These are phyloP conservation scores for Tillandsia leiboldiana DNA, from an alignment of 176 grass and related monocot genomes.

Conservation along the genomic window DNA sequence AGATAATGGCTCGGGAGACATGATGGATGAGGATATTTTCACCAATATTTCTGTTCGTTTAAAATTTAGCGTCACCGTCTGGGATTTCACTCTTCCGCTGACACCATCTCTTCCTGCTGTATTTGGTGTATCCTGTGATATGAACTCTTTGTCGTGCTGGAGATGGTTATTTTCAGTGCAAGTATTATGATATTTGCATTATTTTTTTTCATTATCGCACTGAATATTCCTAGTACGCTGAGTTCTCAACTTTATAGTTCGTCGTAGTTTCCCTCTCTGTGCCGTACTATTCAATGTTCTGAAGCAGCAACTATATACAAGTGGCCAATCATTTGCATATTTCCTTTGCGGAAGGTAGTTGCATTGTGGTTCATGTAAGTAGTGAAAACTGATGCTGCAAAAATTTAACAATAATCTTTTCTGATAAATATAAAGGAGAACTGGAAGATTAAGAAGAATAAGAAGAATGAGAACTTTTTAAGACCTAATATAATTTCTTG, in stretches of 20 bases:
- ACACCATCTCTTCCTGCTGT: constrained; percentile 96
- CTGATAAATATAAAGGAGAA: no score
- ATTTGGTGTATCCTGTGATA: constrained; percentile 85
- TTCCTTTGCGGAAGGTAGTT: no score
- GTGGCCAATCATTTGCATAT: no score
- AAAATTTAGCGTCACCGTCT: constrained; percentile 79
- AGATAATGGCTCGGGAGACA: constrained; percentile 55
- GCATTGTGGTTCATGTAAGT: no score
- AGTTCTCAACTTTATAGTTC: background rate
- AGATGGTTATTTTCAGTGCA: background rate
- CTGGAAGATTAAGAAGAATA: no score
- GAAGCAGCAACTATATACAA: no score
- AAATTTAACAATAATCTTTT: no score
- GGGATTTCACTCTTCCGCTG: constrained; percentile 92
- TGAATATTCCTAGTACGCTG: background rate
- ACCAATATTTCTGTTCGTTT: constrained; percentile 71
- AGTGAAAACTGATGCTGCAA: no score
- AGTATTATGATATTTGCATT: background rate
- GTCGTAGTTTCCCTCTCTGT: no score
- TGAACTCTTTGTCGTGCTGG: background rate
- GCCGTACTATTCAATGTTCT: no score
- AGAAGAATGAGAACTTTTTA: no score
- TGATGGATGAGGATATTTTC: constrained; percentile 93
- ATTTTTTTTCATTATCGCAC: background rate
- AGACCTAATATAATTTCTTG: no score